These are phyloP conservation scores for Botrytis sinoallii DNA, from an alignment of 2,329 filamentous ascomycete species.

Conservation along the genomic window DNA sequence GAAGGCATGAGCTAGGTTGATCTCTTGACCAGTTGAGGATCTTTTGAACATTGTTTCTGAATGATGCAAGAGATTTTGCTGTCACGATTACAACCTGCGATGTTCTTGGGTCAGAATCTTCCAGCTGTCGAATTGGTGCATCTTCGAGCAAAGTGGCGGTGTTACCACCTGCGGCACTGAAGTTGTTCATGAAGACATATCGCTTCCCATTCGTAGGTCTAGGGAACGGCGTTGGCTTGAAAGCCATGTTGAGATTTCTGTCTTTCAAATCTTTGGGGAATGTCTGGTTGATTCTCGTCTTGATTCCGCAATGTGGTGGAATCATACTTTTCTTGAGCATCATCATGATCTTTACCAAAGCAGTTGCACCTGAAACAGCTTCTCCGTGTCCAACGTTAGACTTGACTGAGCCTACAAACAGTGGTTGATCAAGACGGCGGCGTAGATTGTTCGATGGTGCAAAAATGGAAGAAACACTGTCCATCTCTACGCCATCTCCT, in stretches of 20 bases:
- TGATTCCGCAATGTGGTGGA: constrained; percentile 32
- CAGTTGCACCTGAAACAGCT: constrained; percentile 28
- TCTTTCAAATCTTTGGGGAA: constrained; percentile 39
- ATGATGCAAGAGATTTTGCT: constrained; percentile 17
- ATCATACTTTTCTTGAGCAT: constrained; percentile 33
- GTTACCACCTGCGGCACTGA: constrained; percentile 38
- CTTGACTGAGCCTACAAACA: constrained; percentile 20
- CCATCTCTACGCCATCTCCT: constrained; percentile 22
- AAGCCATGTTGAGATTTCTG: constrained; percentile 29
- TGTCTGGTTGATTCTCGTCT: constrained; percentile 35
- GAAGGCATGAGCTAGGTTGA: constrained; percentile 19
- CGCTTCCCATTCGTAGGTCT: constrained; percentile 41
- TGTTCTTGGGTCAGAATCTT: constrained; percentile 9
- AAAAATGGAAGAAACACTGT: constrained; percentile 18
- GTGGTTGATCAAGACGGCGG: constrained; percentile 21
- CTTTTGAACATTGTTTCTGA: constrained; percentile 18
- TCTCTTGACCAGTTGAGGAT: constrained; percentile 9
- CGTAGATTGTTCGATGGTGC: constrained; percentile 29
- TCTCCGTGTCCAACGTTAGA: constrained; percentile 21
- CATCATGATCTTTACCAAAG: constrained; percentile 34
- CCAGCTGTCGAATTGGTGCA: constrained; percentile 20
- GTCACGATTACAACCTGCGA: constrained; percentile 20
- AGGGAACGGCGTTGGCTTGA: constrained; percentile 24
- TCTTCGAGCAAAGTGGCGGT: constrained; percentile 28
- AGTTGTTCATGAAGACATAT: constrained; percentile 48